Percentiles rank a stretch among this genome's conserved stretches.
phyloP scores from a whole-genome alignment of 1,139 yeast genomes.

The Wickerhamomyces sp. region DNA sequence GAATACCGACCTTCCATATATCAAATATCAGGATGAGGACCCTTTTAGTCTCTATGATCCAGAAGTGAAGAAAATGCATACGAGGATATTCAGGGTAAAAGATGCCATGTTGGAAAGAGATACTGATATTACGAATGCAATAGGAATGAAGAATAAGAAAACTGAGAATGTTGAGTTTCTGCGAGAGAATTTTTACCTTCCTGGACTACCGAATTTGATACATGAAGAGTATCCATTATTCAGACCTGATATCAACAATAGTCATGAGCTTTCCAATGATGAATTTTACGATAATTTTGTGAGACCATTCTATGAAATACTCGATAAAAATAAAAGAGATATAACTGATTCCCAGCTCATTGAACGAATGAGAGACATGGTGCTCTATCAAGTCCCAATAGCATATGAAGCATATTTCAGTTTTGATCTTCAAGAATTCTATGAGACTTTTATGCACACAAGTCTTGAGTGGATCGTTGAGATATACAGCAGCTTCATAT shows the following conservation, averaged over 20 bases:
- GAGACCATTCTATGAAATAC: constrained; percentile 6
- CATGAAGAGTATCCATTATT: constrained; percentile 23
- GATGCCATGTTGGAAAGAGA: constrained; percentile 21
- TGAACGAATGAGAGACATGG: constrained; percentile 8
- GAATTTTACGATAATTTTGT: constrained; percentile 8
- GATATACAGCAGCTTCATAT: constrained; percentile 9
- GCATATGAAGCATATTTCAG: constrained; percentile 15
- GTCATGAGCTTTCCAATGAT: constrained; percentile 14
- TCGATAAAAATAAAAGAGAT: constrained; percentile 2
- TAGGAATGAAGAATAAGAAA: constrained; percentile 14
- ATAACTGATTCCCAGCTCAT: background rate
- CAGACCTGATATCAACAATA: constrained; percentile 13
- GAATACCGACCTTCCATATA: constrained; percentile 18
- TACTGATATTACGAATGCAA: constrained; percentile 12
- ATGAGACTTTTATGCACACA: constrained; percentile 12
- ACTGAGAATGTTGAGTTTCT: constrained; percentile 8
- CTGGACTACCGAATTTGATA: constrained; percentile 18
- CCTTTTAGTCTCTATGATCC: constrained; percentile 17
- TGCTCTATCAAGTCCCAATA: constrained; percentile 17
- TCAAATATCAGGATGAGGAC: constrained; percentile 17
- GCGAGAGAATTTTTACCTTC: constrained; percentile 15
- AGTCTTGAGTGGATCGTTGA: constrained; percentile 11
- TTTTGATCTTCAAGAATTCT: constrained; percentile 13
- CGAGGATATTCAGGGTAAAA: constrained; percentile 6
- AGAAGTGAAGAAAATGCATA: constrained; percentile 2